Base-by-base conservation (phyloP, 352 stramenopile genomes). In the Pythium guiyangense region DNA sequence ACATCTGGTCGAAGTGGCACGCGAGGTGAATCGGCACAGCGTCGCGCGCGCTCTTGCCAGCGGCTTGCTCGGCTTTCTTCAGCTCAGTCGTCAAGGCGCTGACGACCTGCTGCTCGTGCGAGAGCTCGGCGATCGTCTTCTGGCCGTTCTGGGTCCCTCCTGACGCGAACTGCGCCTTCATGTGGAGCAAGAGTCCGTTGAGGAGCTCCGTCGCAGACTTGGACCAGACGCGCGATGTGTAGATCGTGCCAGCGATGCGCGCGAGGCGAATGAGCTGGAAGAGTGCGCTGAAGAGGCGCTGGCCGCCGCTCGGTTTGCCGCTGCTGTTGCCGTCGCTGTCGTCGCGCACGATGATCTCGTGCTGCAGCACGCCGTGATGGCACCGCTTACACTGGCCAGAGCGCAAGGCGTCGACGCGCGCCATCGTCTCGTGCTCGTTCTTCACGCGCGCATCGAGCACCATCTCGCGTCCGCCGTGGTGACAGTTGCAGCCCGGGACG, bases 1-100 rank as follows among this genome's bases (percentile, higher is more conserved):
- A 93, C 83, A 93, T 89, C 35, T 82, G 69, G 45, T 93, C 83
- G 25, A 69, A 83, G 10, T 72, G 55, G 58, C 75, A 89, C 8
- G 80, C 75, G 45, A 91, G 63, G n/a, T 71, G 60, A 27, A 93
- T 86, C 12, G 71, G 69, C 42, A 86, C 55, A 29, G 84, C 67
- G 52, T 88, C 76, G n/a, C 80, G 71, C 17, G 68, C 69, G 20
- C 71, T 73, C 37, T 73, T 76, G 20, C 71, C 69, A 10, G 79
- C 57, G 6, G 67, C 71, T 22, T 80, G 67, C 48, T 77, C 69
- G 1, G 74, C 74, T 27, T 79, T 75, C 35, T 77, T 71, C 40
- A 80, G 60, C 51, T 80, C 73, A 42, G 63, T 42, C 37, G 85
- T 72, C 31, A 92, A 60, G 29, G 83, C 71, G 2, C 66, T 58